Conservation (phyloP, 805 yeast species). For the Metschnikowia drakensbergensis region DNA sequence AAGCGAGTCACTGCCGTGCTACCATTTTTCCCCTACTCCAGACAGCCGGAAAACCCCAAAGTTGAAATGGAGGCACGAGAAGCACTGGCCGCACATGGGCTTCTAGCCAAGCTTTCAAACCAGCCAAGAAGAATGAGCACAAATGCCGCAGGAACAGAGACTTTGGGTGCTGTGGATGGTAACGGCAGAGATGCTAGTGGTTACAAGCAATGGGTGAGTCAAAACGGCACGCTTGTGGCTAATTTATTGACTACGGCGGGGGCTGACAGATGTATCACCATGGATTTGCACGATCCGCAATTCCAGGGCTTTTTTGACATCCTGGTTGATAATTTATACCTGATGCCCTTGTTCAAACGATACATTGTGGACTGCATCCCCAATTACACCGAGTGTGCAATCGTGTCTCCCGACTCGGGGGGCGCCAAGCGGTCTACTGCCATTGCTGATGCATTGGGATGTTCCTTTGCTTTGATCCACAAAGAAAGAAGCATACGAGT, state of each 20-base stretch:
- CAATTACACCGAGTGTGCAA: slow-evolving; percentile 76
- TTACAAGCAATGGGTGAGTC: slow-evolving; percentile 93
- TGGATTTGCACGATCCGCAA: slow-evolving; percentile 98
- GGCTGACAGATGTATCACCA: slow-evolving; percentile 93
- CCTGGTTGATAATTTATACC: slow-evolving; percentile 91
- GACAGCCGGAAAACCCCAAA: slow-evolving; percentile 88
- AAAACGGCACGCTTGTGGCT: slow-evolving; percentile 89
- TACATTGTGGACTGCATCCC: slow-evolving; percentile 78
- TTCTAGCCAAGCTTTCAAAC: slow-evolving; percentile 8
- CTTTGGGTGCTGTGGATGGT: slow-evolving; percentile 31
- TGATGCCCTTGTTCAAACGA: slow-evolving; percentile 81
- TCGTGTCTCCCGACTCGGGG: slow-evolving; percentile 98
- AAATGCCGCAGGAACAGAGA: slow-evolving; percentile 31
- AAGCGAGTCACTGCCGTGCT: slow-evolving; percentile 83
- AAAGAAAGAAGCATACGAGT: slow-evolving; percentile 72
- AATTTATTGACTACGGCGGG: slow-evolving; percentile 86
- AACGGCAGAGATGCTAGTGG: slow-evolving; percentile 53
- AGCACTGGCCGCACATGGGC: slow-evolving; percentile 10
- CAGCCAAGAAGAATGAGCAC: slow-evolving; percentile 28
- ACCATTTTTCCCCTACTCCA: slow-evolving; percentile 91
- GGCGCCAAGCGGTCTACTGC: slow-evolving; percentile 98
- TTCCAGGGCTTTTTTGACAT: slow-evolving; percentile 96
- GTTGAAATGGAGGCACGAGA: slow-evolving; percentile 18
- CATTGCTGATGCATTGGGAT: slow-evolving; percentile 83
- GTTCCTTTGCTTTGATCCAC: slow-evolving; percentile 91